These are phyloP conservation scores for Aureobasidium sp. DNA, from an alignment of 2,329 filamentous ascomycete species.

Conservation along the genomic window DNA sequence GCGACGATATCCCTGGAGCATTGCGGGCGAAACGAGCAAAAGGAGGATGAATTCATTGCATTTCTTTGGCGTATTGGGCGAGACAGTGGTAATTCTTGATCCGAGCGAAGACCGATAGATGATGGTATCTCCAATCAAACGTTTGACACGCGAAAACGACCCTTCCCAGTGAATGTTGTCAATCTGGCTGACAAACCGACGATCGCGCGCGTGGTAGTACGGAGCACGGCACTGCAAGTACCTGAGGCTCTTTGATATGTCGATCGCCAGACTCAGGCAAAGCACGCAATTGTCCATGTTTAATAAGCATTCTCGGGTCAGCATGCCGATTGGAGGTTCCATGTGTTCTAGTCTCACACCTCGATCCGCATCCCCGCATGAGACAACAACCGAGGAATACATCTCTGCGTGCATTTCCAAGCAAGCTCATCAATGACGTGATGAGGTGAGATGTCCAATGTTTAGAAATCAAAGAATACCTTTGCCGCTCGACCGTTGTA, in stretches of 20 bases:
- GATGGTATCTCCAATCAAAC: not conserved
- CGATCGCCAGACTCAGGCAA: not conserved
- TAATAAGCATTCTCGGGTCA: not conserved
- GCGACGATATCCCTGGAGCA: conserved; percentile 11
- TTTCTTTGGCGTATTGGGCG: not conserved
- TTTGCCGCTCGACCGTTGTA: not conserved
- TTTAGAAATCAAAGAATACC: not conserved
- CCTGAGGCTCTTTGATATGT: not conserved
- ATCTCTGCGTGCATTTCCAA: not conserved
- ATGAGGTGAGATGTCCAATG: not conserved
- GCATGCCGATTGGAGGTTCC: not conserved
- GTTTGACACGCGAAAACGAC: not conserved
- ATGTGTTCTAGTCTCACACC: not conserved
- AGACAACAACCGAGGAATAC: not conserved
- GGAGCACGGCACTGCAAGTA: too few relatives aligned
- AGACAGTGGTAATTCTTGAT: not conserved
- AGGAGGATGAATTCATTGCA: not conserved
- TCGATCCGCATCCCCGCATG: not conserved
- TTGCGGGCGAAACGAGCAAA: not conserved
- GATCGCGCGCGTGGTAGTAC: not conserved
- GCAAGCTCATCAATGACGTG: not conserved
- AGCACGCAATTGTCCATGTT: not conserved
- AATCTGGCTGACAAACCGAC: not conserved
- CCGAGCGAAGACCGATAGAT: not conserved
- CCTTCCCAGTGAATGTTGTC: not conserved